Evolutionary conservation across 1,284 basidiomycete genomes (phyloP).

Genomic region (Waitea zeae): DNA sequence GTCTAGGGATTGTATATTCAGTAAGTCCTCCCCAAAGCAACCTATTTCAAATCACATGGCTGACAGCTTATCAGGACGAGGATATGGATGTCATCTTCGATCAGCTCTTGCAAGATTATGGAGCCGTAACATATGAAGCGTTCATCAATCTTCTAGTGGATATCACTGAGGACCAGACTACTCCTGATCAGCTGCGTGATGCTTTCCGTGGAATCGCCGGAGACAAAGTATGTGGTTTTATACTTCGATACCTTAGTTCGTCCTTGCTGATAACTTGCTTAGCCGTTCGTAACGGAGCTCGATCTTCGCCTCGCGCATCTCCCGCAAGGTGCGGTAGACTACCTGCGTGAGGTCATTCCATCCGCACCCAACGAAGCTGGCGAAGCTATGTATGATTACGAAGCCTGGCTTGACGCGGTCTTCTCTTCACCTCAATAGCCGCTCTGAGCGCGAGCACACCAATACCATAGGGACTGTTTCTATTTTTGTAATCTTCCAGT

Average conservation of each 20-base stretch:
- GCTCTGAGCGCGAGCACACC: no score
- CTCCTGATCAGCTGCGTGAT: conserved; percentile 81
- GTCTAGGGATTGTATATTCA: conserved; percentile 86
- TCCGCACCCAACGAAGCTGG: conserved; percentile 27
- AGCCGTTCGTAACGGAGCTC: conserved; percentile 89
- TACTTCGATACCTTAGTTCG: conserved; percentile 3
- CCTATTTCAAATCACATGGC: no score
- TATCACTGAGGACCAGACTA: conserved; percentile 91
- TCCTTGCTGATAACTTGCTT: conserved; percentile 7
- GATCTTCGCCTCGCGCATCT: conserved; percentile 83
- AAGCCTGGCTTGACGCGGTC: conserved; percentile 61
- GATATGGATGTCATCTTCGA: conserved; percentile 79
- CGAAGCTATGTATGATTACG: conserved; percentile 63
- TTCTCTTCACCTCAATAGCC: no score
- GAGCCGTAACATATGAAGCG: conserved; percentile 83
- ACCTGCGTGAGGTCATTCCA: conserved; percentile 68
- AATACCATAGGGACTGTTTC: no score
- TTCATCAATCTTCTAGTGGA: conserved; percentile 91
- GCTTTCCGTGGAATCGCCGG: conserved; percentile 86
- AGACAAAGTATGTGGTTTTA: conserved; percentile 55
- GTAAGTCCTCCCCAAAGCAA: no score
- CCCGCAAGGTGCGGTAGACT: conserved; percentile 65
- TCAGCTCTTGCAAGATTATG: conserved; percentile 73
- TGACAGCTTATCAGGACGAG: conserved; percentile 37
- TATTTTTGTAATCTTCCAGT: no score